Evolutionary conservation across 1,139 yeast species (phyloP), one percentile per base, ranked within the genome.

Genomic region (Yamadazyma epiphylla): DNA sequence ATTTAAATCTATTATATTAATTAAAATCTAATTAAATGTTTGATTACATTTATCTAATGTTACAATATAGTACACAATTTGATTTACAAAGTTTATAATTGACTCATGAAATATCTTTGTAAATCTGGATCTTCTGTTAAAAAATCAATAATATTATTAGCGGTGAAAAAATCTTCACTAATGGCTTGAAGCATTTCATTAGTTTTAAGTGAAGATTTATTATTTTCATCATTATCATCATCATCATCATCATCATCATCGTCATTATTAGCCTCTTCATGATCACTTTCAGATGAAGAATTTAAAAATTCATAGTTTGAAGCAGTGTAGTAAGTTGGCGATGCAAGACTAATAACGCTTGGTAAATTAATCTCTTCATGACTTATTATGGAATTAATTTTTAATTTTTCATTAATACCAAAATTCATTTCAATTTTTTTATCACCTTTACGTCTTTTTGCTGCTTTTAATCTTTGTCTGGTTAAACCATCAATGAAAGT

Each of bases 301-400:
- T 20, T 24, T 4, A 25, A 10, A 16, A 24, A 16, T 4, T 24
- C 30, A 3, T 25, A 24, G 9, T 10, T 24, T n/a, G 22, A 12
- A 6, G 12, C 19, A 12, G 14, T 26, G 19, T 39, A 39, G 13
- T 21, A 36, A 4, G 41, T 21, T 5, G 45, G 38, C 2, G 46
- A 41, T 7, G 44, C 27, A 14, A 41, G 29, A 19, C 35, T 28
- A 7, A 33, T 31, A 14, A 37, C 26, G 15, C 29, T 24, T 12
- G 39, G 38, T 5, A 29, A 15, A 4, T 28, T 26, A 6, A 19
- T 17, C 5, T 31, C 32, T 14, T 36, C 36, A 24, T 29, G 29
- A 20, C 28, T 20, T 5, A 36, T 27, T 5, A 29, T 19, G 21
- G 16, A 15, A 5, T 25, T 14, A 15, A 29, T 29, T 7, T 25